Evolutionary conservation across 352 stramenopile species (phyloP).

Genomic region (Phytophthora crassamura): DNA sequence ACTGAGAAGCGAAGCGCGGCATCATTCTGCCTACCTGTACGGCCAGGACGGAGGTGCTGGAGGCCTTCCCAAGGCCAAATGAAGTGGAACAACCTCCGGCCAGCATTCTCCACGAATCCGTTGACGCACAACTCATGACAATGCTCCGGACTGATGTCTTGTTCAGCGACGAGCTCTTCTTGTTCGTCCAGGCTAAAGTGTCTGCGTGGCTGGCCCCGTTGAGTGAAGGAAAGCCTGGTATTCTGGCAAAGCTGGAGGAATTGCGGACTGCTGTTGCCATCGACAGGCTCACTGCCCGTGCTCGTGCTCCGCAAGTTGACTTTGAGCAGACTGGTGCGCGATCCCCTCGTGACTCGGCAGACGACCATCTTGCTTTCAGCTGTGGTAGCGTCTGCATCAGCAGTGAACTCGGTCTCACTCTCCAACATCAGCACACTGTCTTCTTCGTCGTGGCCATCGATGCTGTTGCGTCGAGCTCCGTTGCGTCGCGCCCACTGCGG

Average conservation of each 20-base stretch:
- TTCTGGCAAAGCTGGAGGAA: constrained; percentile 30
- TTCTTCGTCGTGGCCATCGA: constrained; percentile 56
- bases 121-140: constrained; percentile 85
- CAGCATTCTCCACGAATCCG: constrained; percentile 70
- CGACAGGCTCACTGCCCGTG: constrained; percentile 7
- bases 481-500: constrained; percentile 42
- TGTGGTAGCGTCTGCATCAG: constrained; percentile 2
- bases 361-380: constrained; percentile 41
- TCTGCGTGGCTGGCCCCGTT: constrained; percentile 16
- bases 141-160: constrained; percentile 67
- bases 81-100: constrained; percentile 66
- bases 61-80: constrained; percentile 66
- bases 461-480: constrained; percentile 41
- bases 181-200: constrained; percentile 37
- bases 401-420: constrained; percentile 23
- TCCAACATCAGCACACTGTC: constrained; percentile 39
- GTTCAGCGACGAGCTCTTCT: constrained; percentile 47
- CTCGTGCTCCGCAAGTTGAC: constrained; percentile 35
- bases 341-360: constrained; percentile 32
- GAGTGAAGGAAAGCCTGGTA: constrained; percentile 23
- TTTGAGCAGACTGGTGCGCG: constrained; percentile 43
- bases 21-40: constrained; percentile 17
- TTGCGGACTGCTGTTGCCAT: constrained; percentile 19
- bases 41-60: constrained; percentile 42
- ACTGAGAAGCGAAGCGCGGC: constrained; percentile 35